A percentile compares a stretch with the other conserved stretches of the same genome.
Evolutionary conservation across 179 eudicot species (phyloP).

Genomic region (Carnegiea gigantea): DNA sequence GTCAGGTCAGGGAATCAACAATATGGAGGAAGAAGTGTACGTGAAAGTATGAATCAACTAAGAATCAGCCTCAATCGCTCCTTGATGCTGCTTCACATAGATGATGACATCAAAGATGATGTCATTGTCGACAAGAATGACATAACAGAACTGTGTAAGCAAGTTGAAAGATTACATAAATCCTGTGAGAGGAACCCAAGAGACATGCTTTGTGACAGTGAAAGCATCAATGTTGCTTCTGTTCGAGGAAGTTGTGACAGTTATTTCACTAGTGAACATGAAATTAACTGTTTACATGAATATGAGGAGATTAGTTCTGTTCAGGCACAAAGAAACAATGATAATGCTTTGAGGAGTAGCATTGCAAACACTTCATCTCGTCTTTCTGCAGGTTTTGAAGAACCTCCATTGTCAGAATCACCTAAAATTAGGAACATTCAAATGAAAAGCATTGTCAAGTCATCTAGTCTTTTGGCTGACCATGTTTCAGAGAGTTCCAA

Average conservation of each 20-base stretch:
- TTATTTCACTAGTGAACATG: constrained; percentile 75
- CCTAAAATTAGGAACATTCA: constrained; percentile 62
- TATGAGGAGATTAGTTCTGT: constrained; percentile 51
- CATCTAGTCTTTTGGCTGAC: constrained; percentile 44
- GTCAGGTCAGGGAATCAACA: constrained; percentile 23
- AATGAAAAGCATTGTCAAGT: constrained; percentile 53
- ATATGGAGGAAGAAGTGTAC: constrained; percentile 46
- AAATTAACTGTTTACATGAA: constrained; percentile 66
- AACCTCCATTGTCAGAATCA: constrained; percentile 73
- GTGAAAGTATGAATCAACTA: constrained; percentile 80
- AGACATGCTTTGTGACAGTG: constrained; percentile 19
- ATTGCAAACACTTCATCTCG: constrained; percentile 39
- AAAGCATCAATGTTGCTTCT: constrained; percentile 39
- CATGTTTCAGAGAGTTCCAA: constrained; percentile 42
- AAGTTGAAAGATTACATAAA: constrained; percentile 50
- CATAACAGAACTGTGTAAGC: constrained; percentile 60
- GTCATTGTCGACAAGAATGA: constrained; percentile 57
- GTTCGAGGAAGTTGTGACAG: constrained; percentile 70
- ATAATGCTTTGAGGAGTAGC: constrained; percentile 25
- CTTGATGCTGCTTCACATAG: constrained; percentile 61
- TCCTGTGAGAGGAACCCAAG: constrained; percentile 48
- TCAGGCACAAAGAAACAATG: constrained; percentile 7
- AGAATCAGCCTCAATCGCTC: constrained; percentile 89
- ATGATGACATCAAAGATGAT: constrained; percentile 51
- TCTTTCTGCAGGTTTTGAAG: constrained; percentile 56